Conservation (phyloP, 139 green algal species). For the Chlamydomonas urium region DNA sequence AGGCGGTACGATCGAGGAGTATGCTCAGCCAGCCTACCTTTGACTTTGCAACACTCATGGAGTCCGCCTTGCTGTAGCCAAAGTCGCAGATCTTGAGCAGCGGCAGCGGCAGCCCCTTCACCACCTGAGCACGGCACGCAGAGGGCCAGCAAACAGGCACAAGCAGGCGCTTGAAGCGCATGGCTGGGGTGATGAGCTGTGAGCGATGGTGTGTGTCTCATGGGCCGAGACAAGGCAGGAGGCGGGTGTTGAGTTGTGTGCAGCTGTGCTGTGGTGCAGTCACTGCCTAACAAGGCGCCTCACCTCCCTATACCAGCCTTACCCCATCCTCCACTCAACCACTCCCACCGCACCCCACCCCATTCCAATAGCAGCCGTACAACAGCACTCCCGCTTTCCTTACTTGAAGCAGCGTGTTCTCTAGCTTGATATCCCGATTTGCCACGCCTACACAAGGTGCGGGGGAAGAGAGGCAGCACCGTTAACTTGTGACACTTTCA, state of each 20-base stretch:
- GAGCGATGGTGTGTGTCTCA: too few species aligned
- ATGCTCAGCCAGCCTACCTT: slow-evolving; percentile 24
- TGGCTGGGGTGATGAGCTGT: too few species aligned
- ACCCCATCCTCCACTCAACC: neutral
- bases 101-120: slow-evolving; percentile 62
- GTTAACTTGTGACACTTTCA: too few species aligned
- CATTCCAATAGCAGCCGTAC: neutral
- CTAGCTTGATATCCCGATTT: slow-evolving; percentile 84
- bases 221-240: too few species aligned
- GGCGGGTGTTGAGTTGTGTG: too few species aligned
- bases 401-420: slow-evolving; percentile 31
- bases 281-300: neutral
- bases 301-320: neutral
- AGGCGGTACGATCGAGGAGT: too few species aligned
- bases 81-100: slow-evolving; percentile 63
- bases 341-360: neutral
- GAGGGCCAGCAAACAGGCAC: too few species aligned
- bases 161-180: too few species aligned
- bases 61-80: slow-evolving; percentile 53
- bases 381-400: neutral
- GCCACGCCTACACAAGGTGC: slow-evolving; percentile 52
- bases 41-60: slow-evolving; percentile 34
- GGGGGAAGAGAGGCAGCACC: neutral
- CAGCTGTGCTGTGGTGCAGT: too few species aligned
- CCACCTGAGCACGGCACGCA: slow-evolving; percentile 16